Evolutionary conservation across 352 stramenopile species (phyloP), one percentile per base, ranked within the genome.

Genomic region (Globisporangium barbulae): DNA sequence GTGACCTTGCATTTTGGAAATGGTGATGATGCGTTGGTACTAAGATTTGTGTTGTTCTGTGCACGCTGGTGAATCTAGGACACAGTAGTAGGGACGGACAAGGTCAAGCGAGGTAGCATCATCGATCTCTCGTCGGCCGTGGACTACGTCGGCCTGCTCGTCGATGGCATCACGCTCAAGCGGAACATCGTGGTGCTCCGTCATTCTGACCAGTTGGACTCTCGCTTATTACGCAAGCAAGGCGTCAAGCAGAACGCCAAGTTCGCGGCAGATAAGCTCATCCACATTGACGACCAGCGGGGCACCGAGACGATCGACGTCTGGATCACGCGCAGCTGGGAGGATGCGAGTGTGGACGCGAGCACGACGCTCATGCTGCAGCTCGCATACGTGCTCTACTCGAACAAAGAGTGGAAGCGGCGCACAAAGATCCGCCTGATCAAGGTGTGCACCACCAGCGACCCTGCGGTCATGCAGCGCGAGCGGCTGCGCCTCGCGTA

Each of bases 181-280:
- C 78, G 83, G 42, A 89, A 86, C 61, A 61, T 89, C 19, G 79
- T 90, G 5, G 62, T 92, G 45, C 66, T 79, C 5, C 70, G 75
- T 4, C 72, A 87, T 30, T 74, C 74, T 0, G 66, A 88, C 47
- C 69, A 72, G 28, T 42, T 92, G 22, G 75, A 92, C 59, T 41
- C 64, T 2, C 72, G 68, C 10, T 55, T 88, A 21, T 59, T 89
- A 5, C 53, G 67, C 42, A 81, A 74, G 19, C 47, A 30, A 41
- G 28, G 45, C 19, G 19, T 33, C 25, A 62, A 52, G 19, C 12
- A 65, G 64, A 58, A 33, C 53, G 15, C 59, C 35, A 47, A 28
- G 7, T 19, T 57, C 7, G 42, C 10, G 13, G 17, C 33, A 0
- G 52, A 56, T 9, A 60, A 70, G 35, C 25, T 69, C 19, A 42